Evolutionary conservation across 371 early-diverging fungal genomes (phyloP), one percentile per base, ranked within the genome.

Genomic region (Haplosporangium sp.): DNA sequence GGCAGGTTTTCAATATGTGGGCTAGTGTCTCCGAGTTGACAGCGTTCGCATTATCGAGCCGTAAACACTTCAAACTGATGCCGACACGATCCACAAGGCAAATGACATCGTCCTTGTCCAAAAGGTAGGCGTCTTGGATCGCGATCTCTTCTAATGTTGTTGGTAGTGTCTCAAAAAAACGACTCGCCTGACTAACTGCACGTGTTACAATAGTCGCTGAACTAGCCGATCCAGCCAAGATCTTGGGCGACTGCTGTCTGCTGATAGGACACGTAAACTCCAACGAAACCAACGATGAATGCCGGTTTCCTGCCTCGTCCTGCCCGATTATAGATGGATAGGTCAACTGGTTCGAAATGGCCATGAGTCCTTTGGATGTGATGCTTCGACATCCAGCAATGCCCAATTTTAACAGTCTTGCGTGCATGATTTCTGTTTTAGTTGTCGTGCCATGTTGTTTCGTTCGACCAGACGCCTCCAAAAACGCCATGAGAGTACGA

Each of bases 361-460:
- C 55, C 55, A 68, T 13, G n/a, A 77, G 59, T 9, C 72, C 79
- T 1, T 20, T 23, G 13, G 65, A 45, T 18, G 68, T 71, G 13
- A 77, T 56, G 6, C 79, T 66, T 14, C 60, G 41, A 48, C 79
- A 77, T 12, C 73, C 79, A 11, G 79, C 72, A 0, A 77, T 38
- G 8, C 72, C 58, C 23, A 77, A n/a, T 13, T 42, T 60, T 10
- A 59, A 54, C 37, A 76, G 42, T 14, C 64, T 47, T 13, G 76
- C 64, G 13, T 51, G 62, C 36, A 36, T 48, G 23, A 63, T 69
- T 46, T 57, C 55, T 3, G 23, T 46, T 46, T 10, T 61, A 12
- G 59, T 42, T 0, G 45, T 9, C 6, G 45, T 12, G 20, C 41
- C 41, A 20, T 23, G 37, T 4, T 52, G 61, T 2, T 37, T 52